Evolutionary conservation across 495 filamentous ascomycete genomes (phyloP).

Genomic region (Annulohypoxylon stygium): DNA sequence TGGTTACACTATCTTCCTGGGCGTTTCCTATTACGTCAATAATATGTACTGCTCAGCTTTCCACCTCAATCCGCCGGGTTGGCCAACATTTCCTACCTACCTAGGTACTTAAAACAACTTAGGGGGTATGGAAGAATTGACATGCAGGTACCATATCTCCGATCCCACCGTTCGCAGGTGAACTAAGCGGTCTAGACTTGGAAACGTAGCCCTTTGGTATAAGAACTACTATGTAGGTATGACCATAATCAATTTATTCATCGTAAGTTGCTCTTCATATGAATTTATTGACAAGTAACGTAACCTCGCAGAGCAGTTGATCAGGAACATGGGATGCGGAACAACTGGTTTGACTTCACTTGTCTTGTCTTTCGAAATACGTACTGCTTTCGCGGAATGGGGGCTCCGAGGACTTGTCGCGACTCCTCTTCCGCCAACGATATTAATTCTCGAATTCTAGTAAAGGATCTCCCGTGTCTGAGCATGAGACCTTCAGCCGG

Average conservation of each 20-base stretch:
- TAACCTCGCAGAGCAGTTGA: slow-evolving; percentile 1
- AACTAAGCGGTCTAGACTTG: slow-evolving; percentile 41
- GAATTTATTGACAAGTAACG: slow-evolving; percentile 12
- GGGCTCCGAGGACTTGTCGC: slow-evolving; percentile 25
- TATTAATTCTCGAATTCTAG: slow-evolving; percentile 6
- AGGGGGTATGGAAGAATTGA: slow-evolving; percentile 37
- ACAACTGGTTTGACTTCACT: neutral
- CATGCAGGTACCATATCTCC: slow-evolving; percentile 35
- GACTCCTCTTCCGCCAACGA: slow-evolving; percentile 23
- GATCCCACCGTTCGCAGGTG: slow-evolving; percentile 34
- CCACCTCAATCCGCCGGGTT: slow-evolving; percentile 31
- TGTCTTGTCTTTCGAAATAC: neutral
- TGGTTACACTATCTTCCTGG: slow-evolving; percentile 30
- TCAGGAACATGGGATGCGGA: slow-evolving; percentile 14
- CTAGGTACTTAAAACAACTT: slow-evolving; percentile 22
- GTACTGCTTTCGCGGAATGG: slow-evolving; percentile 28
- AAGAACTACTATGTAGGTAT: slow-evolving; percentile 15
- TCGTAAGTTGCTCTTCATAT: slow-evolving; percentile 13
- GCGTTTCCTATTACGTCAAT: slow-evolving; percentile 31
- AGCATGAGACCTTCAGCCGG: slow-evolving; percentile 25
- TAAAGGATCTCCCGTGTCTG: slow-evolving; percentile 23
- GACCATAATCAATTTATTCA: slow-evolving; percentile 13
- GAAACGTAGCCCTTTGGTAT: neutral
- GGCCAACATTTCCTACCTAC: slow-evolving; percentile 6
- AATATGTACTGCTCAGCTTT: slow-evolving; percentile 25